Evolutionary conservation across 345 rosid genomes (phyloP).

Genomic region (Murraya paniculata): DNA sequence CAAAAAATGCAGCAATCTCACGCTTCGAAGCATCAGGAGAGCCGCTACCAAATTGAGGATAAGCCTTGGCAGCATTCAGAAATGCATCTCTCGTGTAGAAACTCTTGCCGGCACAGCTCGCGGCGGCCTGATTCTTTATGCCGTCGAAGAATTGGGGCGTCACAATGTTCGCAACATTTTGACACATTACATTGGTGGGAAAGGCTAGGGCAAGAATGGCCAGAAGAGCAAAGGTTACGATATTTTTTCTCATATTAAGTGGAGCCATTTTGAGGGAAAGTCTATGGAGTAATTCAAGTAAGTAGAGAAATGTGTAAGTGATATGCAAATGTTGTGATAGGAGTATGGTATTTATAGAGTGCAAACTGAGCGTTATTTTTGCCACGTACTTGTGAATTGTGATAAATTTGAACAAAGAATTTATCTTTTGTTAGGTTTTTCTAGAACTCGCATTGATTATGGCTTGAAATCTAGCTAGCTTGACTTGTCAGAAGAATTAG

Average conservation of each 20-base stretch:
- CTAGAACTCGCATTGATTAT: too few relatives aligned
- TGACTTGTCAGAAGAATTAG: too few relatives aligned
- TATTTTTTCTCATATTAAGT: not conserved
- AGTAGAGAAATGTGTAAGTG: not conserved
- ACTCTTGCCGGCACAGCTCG: conserved; percentile 40
- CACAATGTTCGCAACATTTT: conserved; percentile 44
- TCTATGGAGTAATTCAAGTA: not conserved
- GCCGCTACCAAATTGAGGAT: conserved; percentile 17
- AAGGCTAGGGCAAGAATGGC: conserved; percentile 2
- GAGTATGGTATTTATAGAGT: not conserved
- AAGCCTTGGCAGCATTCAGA: conserved; percentile 16
- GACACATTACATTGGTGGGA: conserved; percentile 24
- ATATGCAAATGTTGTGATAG: not conserved
- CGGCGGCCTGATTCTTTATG: conserved; percentile 32
- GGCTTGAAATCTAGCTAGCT: too few relatives aligned
- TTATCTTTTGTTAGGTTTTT: not conserved
- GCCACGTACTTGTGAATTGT: not conserved
- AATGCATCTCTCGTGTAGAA: conserved; percentile 39
- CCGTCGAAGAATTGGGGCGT: conserved; percentile 40
- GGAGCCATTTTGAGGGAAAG: conserved; percentile 3
- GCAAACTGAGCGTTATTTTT: too few relatives aligned
- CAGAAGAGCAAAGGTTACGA: not conserved
- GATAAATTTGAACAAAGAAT: not conserved
- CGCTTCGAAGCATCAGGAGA: conserved; percentile 31
- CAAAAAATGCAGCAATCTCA: conserved; percentile 53